Evolutionary conservation across 2,329 filamentous ascomycete species (phyloP).

Genomic region (Rutstroemia sp.): DNA sequence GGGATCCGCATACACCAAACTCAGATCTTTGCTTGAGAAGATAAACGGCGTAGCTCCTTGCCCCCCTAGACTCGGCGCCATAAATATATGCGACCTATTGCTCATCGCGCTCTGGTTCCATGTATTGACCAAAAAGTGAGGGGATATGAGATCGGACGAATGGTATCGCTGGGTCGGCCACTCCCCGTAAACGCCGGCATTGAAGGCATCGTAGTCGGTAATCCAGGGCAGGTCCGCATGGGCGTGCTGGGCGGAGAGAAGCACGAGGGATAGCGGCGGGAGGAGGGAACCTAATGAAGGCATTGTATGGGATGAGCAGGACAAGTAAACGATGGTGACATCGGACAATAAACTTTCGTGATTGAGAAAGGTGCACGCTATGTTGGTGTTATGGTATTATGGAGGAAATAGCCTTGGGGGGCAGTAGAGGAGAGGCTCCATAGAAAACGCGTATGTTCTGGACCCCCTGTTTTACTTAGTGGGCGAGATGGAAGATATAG

Average conservation of each 20-base stretch:
- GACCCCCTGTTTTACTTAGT: no score
- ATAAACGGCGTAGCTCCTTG: background rate
- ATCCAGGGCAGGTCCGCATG: background rate
- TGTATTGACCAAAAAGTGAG: conserved; percentile 1
- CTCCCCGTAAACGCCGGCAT: conserved; percentile 1
- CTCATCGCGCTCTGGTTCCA: conserved; percentile 1
- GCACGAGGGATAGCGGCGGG: background rate
- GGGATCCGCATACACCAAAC: conserved; percentile 2
- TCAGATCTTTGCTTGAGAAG: conserved; percentile 5
- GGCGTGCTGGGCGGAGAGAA: background rate
- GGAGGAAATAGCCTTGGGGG: background rate
- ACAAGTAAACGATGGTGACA: conserved; percentile 4
- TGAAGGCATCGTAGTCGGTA: conserved; percentile 1
- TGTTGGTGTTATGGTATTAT: background rate
- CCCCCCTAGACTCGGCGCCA: background rate
- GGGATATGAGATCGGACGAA: background rate
- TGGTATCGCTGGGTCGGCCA: conserved; percentile 1
- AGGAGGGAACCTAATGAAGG: background rate
- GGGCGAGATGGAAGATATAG: no score
- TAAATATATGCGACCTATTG: conserved; percentile 6
- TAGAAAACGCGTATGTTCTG: no score
- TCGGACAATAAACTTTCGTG: conserved; percentile 4
- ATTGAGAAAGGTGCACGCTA: background rate
- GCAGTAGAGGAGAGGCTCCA: background rate
- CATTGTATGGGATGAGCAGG: background rate